A percentile compares a stretch with the other conserved stretches of the same genome.
Evolutionary conservation across 345 rosid species (phyloP).

Genomic region (Lumnitzera racemosa): DNA sequence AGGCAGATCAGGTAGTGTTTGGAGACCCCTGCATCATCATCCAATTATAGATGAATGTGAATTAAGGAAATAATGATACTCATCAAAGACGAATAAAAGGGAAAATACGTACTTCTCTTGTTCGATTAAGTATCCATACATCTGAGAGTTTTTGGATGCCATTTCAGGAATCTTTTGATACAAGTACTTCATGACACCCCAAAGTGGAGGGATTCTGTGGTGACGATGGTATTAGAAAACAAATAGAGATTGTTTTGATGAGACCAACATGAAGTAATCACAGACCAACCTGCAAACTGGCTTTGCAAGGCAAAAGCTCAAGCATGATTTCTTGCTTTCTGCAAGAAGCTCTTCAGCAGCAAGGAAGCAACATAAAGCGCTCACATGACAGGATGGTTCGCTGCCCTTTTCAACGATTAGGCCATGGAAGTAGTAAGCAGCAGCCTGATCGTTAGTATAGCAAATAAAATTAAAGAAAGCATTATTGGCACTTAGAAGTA

Average conservation of each 20-base stretch:
- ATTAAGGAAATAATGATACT: neutral
- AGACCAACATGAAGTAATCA: neutral
- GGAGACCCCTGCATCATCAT: constrained; percentile 46
- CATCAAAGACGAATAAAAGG: neutral
- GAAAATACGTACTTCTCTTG: constrained; percentile 69
- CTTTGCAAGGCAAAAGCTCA: constrained; percentile 67
- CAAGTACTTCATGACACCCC: constrained; percentile 84
- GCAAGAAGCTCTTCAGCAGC: constrained; percentile 72
- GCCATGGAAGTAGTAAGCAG: constrained; percentile 93
- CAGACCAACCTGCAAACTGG: constrained; percentile 69
- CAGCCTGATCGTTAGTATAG: constrained; percentile 43
- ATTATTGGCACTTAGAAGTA: neutral
- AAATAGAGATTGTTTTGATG: neutral
- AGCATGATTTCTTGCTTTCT: constrained; percentile 85
- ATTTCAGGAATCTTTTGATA: constrained; percentile 90
- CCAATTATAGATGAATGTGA: neutral
- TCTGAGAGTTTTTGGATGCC: constrained; percentile 74
- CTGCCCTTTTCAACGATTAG: constrained; percentile 75
- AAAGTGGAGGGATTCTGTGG: constrained; percentile 64
- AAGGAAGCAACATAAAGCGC: constrained; percentile 77
- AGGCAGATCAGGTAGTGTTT: constrained; percentile 75
- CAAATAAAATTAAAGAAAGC: constrained; percentile 5
- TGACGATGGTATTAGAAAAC: neutral
- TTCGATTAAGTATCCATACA: constrained; percentile 73
- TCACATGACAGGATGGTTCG: constrained; percentile 58